Evolutionary conservation across 2,329 filamentous ascomycete genomes (phyloP), one percentile per base, ranked within the genome.

Genomic region (Penicillium crustosum): DNA sequence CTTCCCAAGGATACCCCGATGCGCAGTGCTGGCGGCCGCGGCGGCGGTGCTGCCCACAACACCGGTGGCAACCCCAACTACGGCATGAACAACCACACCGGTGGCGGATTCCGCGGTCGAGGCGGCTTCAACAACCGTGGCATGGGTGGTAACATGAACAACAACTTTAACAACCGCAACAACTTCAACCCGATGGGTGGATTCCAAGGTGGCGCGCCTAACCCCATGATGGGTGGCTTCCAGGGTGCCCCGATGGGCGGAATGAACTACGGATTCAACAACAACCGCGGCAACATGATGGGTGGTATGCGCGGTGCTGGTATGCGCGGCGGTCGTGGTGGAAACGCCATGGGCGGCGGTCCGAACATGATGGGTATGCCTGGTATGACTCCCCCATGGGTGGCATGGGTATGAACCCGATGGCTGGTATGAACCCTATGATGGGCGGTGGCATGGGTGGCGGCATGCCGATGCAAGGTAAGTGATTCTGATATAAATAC

Each of bases 1-100:
- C 79, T 95, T 5, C 93, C 92, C 19, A 96, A 96, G 78, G 93
- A 96, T 72, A 88, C 89, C 0, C 91, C 90, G 0, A 83, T 84
- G 66, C 85, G 90, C 57, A 87, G 91, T 70, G 81, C 85, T 59
- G 86, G 86, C 53, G 81, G 85, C 73, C 78, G 81, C 48, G 77
- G 35, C 27, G 49, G 80, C 47, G 77, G 35, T 5, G 27, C 79
- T 45, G 74, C 75, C 54, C 84, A 54, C 36, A 29, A 19, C 39
- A n/a, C 53, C 13, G 45, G 45, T 7, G 82, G 70, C 23, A 71
- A 74, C 51, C 82, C 79, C 68, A 79, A 78, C 57, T 66, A 71
- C 25, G 49, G 38, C 21, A 45, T 48, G 45, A 48, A 45, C 31
- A 53, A 53, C 50, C 33, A 53, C 15, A 4, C 39, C 9, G 42